Conservation (phyloP, 768 basidiomycete genomes). For the Podaxis mareebaensis region DNA sequence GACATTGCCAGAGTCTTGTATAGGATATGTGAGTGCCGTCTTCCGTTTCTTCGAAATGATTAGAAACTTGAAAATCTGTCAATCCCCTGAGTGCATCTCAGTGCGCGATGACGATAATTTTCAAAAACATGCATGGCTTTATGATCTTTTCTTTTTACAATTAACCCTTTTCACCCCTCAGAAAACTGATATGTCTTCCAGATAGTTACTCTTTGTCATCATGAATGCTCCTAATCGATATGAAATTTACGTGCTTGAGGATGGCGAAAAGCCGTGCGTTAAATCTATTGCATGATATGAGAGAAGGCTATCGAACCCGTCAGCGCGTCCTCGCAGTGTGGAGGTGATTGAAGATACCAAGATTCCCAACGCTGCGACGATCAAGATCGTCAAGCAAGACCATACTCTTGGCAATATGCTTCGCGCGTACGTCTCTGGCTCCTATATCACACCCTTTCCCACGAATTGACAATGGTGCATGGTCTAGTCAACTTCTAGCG, state of each 20-base stretch:
- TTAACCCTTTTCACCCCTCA: constrained; percentile 8
- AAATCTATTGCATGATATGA: constrained; percentile 17
- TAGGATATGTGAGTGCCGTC: neutral
- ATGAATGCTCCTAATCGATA: constrained; percentile 97
- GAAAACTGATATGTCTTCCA: constrained; percentile 18
- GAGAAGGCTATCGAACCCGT: constrained; percentile 2
- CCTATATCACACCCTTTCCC: neutral
- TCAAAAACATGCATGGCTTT: constrained; percentile 13
- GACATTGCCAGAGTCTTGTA: neutral
- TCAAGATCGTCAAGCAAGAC: constrained; percentile 94
- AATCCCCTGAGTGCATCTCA: constrained; percentile 15
- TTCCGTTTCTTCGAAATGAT: constrained; percentile 11
- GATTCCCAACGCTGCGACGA: constrained; percentile 95
- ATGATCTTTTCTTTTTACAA: neutral
- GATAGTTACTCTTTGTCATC: constrained; percentile 19
- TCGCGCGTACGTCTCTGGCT: constrained; percentile 60
- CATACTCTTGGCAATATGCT: constrained; percentile 97
- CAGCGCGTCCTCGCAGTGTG: constrained; percentile 51
- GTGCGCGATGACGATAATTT: constrained; percentile 11
- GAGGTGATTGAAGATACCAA: constrained; percentile 95
- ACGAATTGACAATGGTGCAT: neutral
- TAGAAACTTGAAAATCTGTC: constrained; percentile 17
- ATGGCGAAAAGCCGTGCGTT: constrained; percentile 92
- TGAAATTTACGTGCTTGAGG: constrained; percentile 89
- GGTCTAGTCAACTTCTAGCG: constrained; percentile 79